A percentile compares a stretch with the other conserved stretches of the same genome.
phyloP scores from a whole-genome alignment of 2,329 filamentous ascomycete genomes.

The Helicocarpus griseus region DNA sequence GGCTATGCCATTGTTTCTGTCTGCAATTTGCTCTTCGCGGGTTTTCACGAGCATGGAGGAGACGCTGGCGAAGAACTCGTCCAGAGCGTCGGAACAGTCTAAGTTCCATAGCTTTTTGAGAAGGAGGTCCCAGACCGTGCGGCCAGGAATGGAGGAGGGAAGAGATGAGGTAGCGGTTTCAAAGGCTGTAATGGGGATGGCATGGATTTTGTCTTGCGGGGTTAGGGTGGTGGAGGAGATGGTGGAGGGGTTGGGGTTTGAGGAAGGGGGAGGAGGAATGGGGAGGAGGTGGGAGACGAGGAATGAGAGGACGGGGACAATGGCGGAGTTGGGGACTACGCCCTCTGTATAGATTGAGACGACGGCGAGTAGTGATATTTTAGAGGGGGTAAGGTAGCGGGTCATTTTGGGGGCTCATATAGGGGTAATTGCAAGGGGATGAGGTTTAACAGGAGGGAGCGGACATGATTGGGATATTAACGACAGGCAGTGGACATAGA shows the following conservation, averaged over 20 bases:
- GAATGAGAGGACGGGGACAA: slow-evolving; percentile 68
- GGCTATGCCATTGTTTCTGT: slow-evolving; percentile 44
- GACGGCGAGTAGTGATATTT: slow-evolving; percentile 71
- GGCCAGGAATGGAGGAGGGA: slow-evolving; percentile 54
- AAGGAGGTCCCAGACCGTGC: slow-evolving; percentile 80
- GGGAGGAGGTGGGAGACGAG: slow-evolving; percentile 59
- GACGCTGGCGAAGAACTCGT: slow-evolving; percentile 60
- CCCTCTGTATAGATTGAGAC: slow-evolving; percentile 72
- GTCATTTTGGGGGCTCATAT: slow-evolving; percentile 47
- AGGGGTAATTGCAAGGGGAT: neutral
- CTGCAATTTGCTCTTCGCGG: slow-evolving; percentile 49
- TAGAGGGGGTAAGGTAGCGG: slow-evolving; percentile 79
- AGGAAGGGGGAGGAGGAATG: slow-evolving; percentile 53
- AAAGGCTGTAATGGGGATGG: slow-evolving; percentile 36
- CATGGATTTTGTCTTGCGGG: slow-evolving; percentile 19
- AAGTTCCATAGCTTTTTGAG: slow-evolving; percentile 74
- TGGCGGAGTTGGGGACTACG: slow-evolving; percentile 57
- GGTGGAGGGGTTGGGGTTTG: slow-evolving; percentile 15
- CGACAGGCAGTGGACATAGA: neutral
- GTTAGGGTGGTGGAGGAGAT: slow-evolving; percentile 9
- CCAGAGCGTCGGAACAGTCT: slow-evolving; percentile 70
- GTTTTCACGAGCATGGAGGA: slow-evolving; percentile 50
- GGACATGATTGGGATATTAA: neutral
- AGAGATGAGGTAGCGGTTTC: slow-evolving; percentile 37
- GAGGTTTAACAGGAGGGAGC: neutral